Evolutionary conservation across 1,284 basidiomycete genomes (phyloP), one percentile per base, ranked within the genome.

Genomic region (Ustilago trichophora): DNA sequence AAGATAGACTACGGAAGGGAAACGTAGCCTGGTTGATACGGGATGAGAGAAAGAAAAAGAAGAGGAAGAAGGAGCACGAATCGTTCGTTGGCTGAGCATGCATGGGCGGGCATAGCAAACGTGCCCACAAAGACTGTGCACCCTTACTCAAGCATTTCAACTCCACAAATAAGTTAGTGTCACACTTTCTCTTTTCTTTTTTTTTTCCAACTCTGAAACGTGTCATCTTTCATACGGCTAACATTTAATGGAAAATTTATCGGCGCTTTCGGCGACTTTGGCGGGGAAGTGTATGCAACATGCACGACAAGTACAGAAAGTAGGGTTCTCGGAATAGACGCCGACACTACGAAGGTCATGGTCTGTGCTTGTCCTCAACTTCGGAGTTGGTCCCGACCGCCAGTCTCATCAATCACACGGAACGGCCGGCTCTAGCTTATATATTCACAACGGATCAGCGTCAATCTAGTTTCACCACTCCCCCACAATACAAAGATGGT

Each of bases 201-300:
- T 21, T 12, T 34, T 27, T 32, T 32, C 27, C 0, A 4, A 32
- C 15, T n/a, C n/a, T n/a, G n/a, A 13, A 12, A 15, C 6, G 4
- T n/a, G 13, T 35, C 6, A 22, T 10, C 19, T 31, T 16, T 4
- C 19, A 6, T 12, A 4, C 4, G 4, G 18, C 8, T 35, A 35
- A 18, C 33, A 35, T n/a, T 15, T n/a, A 15, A 35, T 3, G 3
- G 13, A 16, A 16, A 35, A 35, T 2, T 35, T 15, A 7, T 54
- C 58, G 51, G 51, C 58, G 31, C 21, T 49, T 57, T 54, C 51
- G 58, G 58, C 58, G 58, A 42, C 43, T 51, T 50, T 24, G 3
- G 22, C 34, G 29, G 35, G n/a, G 27, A 8, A 8, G 13, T 29
- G 7, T 29, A 13, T 7, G 5, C n/a, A n/a, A n/a, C n/a, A n/a